These are phyloP conservation scores for Berberis vulgaris DNA, from an alignment of 164 flowering plant genomes.

Conservation along the genomic window DNA sequence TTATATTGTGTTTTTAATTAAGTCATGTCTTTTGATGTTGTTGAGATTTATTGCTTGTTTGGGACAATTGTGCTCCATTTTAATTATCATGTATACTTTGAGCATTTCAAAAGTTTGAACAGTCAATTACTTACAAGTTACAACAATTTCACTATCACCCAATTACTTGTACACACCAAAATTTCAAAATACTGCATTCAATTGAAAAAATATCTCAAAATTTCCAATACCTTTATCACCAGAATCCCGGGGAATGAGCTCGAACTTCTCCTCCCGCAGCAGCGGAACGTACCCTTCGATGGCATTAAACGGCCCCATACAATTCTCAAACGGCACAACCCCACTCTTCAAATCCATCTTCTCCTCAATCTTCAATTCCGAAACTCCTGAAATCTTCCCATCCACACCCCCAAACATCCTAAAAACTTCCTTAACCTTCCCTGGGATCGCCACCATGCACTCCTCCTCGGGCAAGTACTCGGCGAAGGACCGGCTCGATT, in stretches of 20 bases:
- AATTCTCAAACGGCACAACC: conserved; percentile 43
- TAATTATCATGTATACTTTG: too few species aligned
- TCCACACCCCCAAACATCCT: conserved; percentile 38
- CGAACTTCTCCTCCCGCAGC: conserved; percentile 17
- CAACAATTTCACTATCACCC: too few species aligned
- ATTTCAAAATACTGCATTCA: not conserved
- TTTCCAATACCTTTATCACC: conserved; percentile 26
- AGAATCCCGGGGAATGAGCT: conserved; percentile 8
- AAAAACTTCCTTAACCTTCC: conserved; percentile 40
- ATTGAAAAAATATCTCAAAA: not conserved
- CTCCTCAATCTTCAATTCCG: conserved; percentile 23
- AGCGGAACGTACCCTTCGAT: conserved; percentile 90
- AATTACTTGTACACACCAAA: too few species aligned
- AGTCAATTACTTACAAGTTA: too few species aligned
- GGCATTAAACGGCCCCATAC: conserved; percentile 80
- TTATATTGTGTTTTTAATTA: too few species aligned
- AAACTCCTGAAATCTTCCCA: conserved; percentile 23
- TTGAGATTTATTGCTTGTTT: too few species aligned
- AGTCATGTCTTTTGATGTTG: too few species aligned
- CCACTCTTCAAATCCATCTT: conserved; percentile 11
- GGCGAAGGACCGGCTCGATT: conserved; percentile 51
- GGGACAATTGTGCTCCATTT: too few species aligned
- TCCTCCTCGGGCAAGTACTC: conserved; percentile 46
- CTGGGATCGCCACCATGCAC: conserved; percentile 18
- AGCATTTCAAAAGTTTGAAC: too few species aligned